These are phyloP conservation scores for Thermomyces lanuginosus DNA, from an alignment of 2,329 filamentous ascomycete genomes.

Conservation along the genomic window DNA sequence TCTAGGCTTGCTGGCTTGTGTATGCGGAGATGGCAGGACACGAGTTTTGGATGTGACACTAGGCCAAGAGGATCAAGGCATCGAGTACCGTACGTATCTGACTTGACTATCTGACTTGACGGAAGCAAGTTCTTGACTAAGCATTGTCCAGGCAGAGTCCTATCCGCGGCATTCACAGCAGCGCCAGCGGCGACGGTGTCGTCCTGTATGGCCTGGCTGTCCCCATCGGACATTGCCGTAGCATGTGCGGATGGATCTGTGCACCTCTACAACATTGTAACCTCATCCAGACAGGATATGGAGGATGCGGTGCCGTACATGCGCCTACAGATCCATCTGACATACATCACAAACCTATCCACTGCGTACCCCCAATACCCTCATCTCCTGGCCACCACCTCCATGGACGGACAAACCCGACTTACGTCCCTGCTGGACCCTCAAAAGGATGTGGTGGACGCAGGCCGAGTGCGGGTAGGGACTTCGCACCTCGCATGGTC, in stretches of 20 bases:
- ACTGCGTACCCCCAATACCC: slow-evolving; percentile 40
- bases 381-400: slow-evolving; percentile 35
- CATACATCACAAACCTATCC: slow-evolving; percentile 23
- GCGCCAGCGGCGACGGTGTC: slow-evolving; percentile 36
- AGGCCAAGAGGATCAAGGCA: slow-evolving; percentile 11
- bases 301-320: slow-evolving; percentile 17
- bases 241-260: slow-evolving; percentile 42
- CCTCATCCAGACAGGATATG: slow-evolving; percentile 5
- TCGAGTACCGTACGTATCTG: slow-evolving; percentile 19
- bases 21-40: slow-evolving; percentile 43
- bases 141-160: slow-evolving; percentile 23
- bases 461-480: slow-evolving; percentile 35
- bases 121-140: no score
- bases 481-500: slow-evolving; percentile 36
- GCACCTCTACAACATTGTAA: slow-evolving; percentile 35
- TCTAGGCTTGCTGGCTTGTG: slow-evolving; percentile 39
- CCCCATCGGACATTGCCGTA: slow-evolving; percentile 37
- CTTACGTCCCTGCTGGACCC: slow-evolving; percentile 38
- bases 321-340: slow-evolving; percentile 21
- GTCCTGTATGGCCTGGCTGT: slow-evolving; percentile 42
- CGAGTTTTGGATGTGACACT: slow-evolving; percentile 38
- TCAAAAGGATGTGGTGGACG: slow-evolving; percentile 27
- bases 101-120: no score
- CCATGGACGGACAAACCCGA: slow-evolving; percentile 39
- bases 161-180: slow-evolving; percentile 32